Percentiles rank a stretch among this genome's conserved stretches.
These are phyloP conservation scores for Quillaja saponaria DNA, from an alignment of 306 rosid genomes.

Conservation along the genomic window DNA sequence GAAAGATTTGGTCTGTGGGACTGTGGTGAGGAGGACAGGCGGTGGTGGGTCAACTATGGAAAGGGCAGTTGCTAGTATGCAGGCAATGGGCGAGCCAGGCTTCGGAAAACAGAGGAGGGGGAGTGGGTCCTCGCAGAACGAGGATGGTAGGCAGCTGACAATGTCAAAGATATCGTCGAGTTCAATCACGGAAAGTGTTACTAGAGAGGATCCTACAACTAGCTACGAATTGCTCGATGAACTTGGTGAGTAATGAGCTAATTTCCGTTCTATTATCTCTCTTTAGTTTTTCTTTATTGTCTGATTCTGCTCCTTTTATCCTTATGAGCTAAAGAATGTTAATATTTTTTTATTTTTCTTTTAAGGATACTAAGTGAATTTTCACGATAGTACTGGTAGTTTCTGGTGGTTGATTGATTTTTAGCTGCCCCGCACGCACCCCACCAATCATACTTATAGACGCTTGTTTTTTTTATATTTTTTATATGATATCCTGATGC, in stretches of 20 bases:
- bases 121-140: conserved; percentile 60
- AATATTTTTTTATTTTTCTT: not conserved
- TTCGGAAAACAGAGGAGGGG: conserved; percentile 76
- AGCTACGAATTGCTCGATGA: conserved; percentile 95
- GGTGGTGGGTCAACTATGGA: conserved; percentile 61
- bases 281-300: not conserved
- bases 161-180: conserved; percentile 69
- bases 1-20: conserved; percentile 67
- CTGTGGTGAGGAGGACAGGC: conserved; percentile 54
- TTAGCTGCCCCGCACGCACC: not conserved
- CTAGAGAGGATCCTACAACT: conserved; percentile 81
- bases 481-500: conserved; percentile 30
- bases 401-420: not conserved
- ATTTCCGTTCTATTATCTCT: conserved; percentile 13
- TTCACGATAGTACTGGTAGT: not conserved
- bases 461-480: not conserved
- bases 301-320: not conserved
- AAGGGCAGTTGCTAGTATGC: conserved; percentile 94
- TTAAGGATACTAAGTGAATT: not conserved
- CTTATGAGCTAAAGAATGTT: not conserved
- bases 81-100: conserved; percentile 66
- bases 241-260: conserved; percentile 54
- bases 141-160: conserved; percentile 53
- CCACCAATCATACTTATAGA: conserved; percentile 16
- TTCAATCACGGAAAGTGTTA: conserved; percentile 90